Conservation (phyloP, 148 eudicot species). For the Selenicereus undatus region DNA sequence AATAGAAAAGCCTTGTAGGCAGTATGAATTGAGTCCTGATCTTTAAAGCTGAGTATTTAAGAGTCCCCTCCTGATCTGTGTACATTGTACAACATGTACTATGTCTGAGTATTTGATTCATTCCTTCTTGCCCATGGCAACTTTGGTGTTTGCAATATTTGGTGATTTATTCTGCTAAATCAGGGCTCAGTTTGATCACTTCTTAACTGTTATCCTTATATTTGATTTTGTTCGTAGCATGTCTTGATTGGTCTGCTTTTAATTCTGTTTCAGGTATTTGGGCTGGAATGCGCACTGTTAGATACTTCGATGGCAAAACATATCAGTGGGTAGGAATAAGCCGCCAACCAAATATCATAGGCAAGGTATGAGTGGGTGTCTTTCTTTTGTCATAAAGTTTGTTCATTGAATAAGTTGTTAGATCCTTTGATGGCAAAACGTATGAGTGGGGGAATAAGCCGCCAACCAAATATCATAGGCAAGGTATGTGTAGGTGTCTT, state of each 20-base stretch:
- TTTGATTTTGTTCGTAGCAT: not conserved
- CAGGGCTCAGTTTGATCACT: not conserved
- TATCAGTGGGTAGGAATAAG: slow-evolving; percentile 99
- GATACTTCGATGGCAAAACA: slow-evolving; percentile 93
- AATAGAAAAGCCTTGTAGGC: not conserved
- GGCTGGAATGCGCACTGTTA: slow-evolving; percentile 98
- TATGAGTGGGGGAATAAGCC: slow-evolving; percentile 99
- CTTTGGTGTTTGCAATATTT: slow-evolving; percentile 1
- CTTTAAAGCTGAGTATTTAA: not conserved
- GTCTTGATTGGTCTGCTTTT: not conserved
- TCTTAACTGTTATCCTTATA: not conserved
- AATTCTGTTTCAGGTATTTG: slow-evolving; percentile 64
- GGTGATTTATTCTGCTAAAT: not conserved
- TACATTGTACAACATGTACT: too few relatives aligned
- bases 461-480: slow-evolving; percentile 89
- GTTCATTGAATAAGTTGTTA: slow-evolving; percentile 29
- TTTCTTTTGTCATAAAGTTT: not conserved
- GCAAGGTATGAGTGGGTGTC: slow-evolving; percentile 51
- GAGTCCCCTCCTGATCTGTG: not conserved
- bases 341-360: slow-evolving; percentile 87
- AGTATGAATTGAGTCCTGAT: not conserved
- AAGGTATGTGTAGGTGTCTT: slow-evolving; percentile 43
- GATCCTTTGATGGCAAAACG: slow-evolving; percentile 93
- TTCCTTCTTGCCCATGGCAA: not conserved
- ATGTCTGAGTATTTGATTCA: not conserved